phyloP scores from a whole-genome alignment of 148 eudicot genomes.

The Rheum nobile region DNA sequence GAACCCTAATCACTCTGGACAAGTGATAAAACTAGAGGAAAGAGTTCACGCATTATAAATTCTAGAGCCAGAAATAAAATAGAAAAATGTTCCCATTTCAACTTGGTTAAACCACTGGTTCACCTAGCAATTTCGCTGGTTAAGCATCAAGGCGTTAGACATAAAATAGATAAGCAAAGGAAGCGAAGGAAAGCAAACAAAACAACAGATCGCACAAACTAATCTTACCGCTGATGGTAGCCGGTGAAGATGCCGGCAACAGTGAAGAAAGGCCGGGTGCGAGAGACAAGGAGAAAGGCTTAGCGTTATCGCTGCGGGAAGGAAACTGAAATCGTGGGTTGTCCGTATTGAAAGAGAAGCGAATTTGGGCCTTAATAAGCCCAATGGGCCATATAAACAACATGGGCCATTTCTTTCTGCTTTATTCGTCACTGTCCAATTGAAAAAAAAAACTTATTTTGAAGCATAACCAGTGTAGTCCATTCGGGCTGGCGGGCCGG shows the following conservation, averaged over 20 bases:
- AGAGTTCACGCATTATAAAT: no score
- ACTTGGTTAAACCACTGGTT: neutral
- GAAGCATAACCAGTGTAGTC: no score
- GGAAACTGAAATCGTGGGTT: neutral
- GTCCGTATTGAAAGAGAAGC: neutral
- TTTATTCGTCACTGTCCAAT: no score
- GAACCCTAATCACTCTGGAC: neutral
- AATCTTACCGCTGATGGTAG: neutral
- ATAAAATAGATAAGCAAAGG: neutral
- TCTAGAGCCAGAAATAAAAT: no score
- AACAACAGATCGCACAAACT: neutral
- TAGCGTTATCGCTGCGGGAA: neutral
- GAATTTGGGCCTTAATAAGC: neutral
- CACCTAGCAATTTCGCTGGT: neutral
- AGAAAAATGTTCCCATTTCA: neutral
- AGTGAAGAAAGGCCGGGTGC: neutral
- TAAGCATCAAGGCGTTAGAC: neutral
- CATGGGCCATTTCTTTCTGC: neutral
- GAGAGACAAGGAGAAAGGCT: neutral
- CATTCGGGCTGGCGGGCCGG: no score
- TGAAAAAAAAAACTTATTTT: no score
- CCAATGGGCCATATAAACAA: neutral
- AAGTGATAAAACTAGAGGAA: neutral
- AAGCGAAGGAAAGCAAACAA: neutral
- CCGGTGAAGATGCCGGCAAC: neutral